Evolutionary conservation across 163 green algal genomes (phyloP), one percentile per base, ranked within the genome.

Genomic region (Scenedesmus sp.): DNA sequence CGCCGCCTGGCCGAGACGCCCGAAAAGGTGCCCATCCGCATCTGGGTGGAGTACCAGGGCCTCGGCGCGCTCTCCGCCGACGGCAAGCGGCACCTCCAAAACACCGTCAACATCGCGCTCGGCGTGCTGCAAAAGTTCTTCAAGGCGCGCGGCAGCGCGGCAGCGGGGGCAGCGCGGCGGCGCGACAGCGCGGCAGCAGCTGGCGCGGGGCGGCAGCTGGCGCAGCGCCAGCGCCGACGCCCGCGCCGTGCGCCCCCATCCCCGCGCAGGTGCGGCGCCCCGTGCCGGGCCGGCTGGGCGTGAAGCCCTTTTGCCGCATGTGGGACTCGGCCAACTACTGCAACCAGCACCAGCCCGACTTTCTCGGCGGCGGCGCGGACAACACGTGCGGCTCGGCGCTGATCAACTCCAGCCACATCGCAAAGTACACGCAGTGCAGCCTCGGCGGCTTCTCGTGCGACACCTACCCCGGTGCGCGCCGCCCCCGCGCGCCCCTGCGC

Each of bases 11-110:
- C 42, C 18, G 31, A 45, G 26, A 22, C 36, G 39, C 39, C 39
- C n/a, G 26, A 18, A 9, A 57, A 39, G 11, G 57, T 83, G 4
- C 75, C 75, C 10, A 75, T 83, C 13, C 57, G 75, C 7, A 57
- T 83, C 24, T 83, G 75, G 75, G 75, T 83, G 0, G 75, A 83
- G 64, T 83, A 83, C 42, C 75, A 83, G 36, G 64, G 64, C 11
- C 50, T 71, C 20, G 24, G 45, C 26, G 29, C 33, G 26, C 29
- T 83, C 31, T 45, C 42, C 13, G 22, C 31, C 20, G 64, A 67
- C 9, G 44, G 47, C 3, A 42, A 54, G 14, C n/a, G 71, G 64
- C 51, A 71, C 3, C 56, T 83, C 11, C 28, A 34, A 18, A 33
- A 77, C 47, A 73, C 62, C 17, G 64, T 83, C 7, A 77, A 77